Conservation (phyloP, 306 rosid genomes). For the Fagus crenata region DNA sequence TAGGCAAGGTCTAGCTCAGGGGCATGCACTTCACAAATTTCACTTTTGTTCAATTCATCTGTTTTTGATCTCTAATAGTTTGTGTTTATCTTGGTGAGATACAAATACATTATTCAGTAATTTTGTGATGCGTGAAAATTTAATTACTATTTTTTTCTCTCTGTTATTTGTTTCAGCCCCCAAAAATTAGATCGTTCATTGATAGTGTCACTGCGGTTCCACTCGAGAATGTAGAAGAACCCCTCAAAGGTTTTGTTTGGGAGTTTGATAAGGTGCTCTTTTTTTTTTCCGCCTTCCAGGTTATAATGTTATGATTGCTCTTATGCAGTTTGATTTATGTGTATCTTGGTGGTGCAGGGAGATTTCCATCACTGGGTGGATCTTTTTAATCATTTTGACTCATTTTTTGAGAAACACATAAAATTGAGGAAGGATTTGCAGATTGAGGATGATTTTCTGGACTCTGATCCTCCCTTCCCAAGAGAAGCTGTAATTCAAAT, state of each 20-base stretch:
- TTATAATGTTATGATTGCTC: constrained; percentile 20
- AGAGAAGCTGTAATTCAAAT: constrained; percentile 91
- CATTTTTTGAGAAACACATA: constrained; percentile 90
- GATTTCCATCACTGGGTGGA: constrained; percentile 99
- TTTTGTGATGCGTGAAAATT: constrained; percentile 7
- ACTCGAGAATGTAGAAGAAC: constrained; percentile 79
- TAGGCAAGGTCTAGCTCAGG: constrained; percentile 3
- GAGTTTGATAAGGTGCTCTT: constrained; percentile 85
- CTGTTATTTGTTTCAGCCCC: constrained; percentile 69
- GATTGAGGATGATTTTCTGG: constrained; percentile 73
- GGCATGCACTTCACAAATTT: constrained; percentile 2
- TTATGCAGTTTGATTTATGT: constrained; percentile 38
- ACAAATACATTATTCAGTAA: not conserved
- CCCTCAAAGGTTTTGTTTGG: constrained; percentile 80
- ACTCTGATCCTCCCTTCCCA: constrained; percentile 83
- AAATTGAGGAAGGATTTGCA: constrained; percentile 91
- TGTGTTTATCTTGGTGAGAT: constrained; percentile 15
- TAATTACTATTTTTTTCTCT: constrained; percentile 31
- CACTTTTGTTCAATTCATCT: constrained; percentile 4
- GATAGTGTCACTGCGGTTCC: constrained; percentile 78
- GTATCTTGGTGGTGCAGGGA: constrained; percentile 64
- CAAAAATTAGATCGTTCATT: constrained; percentile 79
- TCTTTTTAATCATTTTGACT: constrained; percentile 92
- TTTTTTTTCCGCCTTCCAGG: constrained; percentile 26
- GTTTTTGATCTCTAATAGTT: not conserved